Base-by-base conservation (phyloP, 805 yeast species). In the Saccharomycopsis selenospora region DNA sequence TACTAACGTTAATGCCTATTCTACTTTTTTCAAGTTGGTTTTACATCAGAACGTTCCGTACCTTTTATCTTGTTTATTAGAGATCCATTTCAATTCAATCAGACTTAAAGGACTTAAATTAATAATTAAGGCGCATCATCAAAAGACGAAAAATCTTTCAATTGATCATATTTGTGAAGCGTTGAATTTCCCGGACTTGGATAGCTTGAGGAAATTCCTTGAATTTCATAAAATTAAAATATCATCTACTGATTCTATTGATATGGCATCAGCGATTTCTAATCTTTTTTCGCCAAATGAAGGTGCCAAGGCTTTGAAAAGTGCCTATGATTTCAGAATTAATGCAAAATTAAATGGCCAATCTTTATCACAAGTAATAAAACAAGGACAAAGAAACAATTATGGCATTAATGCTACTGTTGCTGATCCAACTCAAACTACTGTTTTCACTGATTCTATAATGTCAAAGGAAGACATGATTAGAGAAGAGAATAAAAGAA, bases 31-130 rank as follows among this genome's bases (percentile, higher is more conserved):
- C 62, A 65, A 75, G 42, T 67, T 77, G 6, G 66, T 80, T 36
- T 65, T 72, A 40, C 69, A 76, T 0, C 48, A 48, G 8, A 59
- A 64, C 4, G 73, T 79, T 1, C 93, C 96, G 1, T 75, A 80
- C 48, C 66, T 90, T 24, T 63, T 88, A 61, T 71, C 86, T 2
- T 88, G 91, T 51, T 66, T 91, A 33, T 64, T 86, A 17, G 96
- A 93, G 61, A 78, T 81, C 2, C 89, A 85, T 56, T 79, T 87
- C 59, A 85, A 84, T 57, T 91, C 88, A 49, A 70, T 89, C 2
- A 65, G 97, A 41, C 80, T 84, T 55, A 78, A 79, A 57, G 89
- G 91, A 0, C 60, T 91, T 49, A 78, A 77, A 56, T 68, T 87
- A 0, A 69, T 93, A 67, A 67, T 84, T 3, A 69, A 76, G 50